phyloP scores from a whole-genome alignment of 495 filamentous ascomycete species.

The Aspergillus cristatus region DNA sequence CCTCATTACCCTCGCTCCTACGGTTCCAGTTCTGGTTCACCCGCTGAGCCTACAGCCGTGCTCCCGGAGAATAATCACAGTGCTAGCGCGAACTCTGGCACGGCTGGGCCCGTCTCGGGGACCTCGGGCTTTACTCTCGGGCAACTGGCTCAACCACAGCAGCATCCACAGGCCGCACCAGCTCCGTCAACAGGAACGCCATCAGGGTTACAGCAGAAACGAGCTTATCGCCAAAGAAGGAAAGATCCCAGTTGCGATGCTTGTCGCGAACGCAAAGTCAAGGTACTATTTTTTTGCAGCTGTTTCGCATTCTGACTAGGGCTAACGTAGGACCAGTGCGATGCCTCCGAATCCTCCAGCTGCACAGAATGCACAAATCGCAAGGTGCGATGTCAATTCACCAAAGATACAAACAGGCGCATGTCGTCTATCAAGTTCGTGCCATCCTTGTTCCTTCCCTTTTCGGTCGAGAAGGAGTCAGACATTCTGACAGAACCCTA shows the following conservation, averaged over 20 bases:
- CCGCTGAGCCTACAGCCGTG: slow-evolving; percentile 23
- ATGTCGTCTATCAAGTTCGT: slow-evolving; percentile 96
- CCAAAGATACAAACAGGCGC: slow-evolving; percentile 94
- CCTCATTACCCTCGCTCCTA: slow-evolving; percentile 33
- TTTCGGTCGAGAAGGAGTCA: slow-evolving; percentile 1
- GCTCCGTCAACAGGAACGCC: slow-evolving; percentile 61
- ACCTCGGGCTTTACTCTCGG: slow-evolving; percentile 34
- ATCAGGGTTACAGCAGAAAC: slow-evolving; percentile 53
- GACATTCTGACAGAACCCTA: slow-evolving; percentile 19
- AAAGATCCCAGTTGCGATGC: slow-evolving; percentile 98
- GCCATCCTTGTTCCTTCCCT: too few species aligned
- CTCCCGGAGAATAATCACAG: slow-evolving; percentile 20
- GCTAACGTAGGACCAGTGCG: slow-evolving; percentile 48
- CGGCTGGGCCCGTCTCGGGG: slow-evolving; percentile 27
- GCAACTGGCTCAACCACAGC: slow-evolving; percentile 23
- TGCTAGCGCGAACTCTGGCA: too few species aligned
- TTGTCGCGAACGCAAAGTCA: slow-evolving; percentile 95
- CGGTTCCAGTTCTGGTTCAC: slow-evolving; percentile 35
- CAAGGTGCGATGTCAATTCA: slow-evolving; percentile 95
- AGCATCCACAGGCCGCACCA: slow-evolving; percentile 39
- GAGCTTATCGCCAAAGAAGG: slow-evolving; percentile 86
- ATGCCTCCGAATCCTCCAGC: slow-evolving; percentile 89
- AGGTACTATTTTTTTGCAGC: slow-evolving; percentile 38
- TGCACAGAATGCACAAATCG: slow-evolving; percentile 95
- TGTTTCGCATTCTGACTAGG: slow-evolving; percentile 3